Evolutionary conservation across 768 basidiomycete genomes (phyloP).

Genomic region (Mycena leptocephala): DNA sequence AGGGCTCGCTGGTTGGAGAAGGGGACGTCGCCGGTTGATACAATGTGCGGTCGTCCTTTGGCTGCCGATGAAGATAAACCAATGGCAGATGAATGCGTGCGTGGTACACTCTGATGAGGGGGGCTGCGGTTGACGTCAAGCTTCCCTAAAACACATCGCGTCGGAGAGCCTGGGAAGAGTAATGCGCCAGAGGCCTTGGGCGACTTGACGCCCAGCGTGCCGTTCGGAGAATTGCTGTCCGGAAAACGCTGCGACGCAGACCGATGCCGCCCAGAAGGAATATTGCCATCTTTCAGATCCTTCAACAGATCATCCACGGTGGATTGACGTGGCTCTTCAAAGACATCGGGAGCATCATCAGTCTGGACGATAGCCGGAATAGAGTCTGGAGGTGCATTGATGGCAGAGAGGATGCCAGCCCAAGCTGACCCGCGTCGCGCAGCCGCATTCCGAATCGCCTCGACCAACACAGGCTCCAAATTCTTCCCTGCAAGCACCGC

Average conservation of each 20-base stretch:
- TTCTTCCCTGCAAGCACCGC: constrained; percentile 47
- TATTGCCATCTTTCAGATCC: constrained; percentile 38
- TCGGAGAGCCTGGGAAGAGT: constrained; percentile 4
- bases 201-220: not conserved
- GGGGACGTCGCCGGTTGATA: not conserved
- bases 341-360: constrained; percentile 40
- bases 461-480: constrained; percentile 60
- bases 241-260: constrained; percentile 13
- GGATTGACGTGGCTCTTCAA: constrained; percentile 31
- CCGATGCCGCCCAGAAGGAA: constrained; percentile 29
- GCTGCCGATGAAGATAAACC: constrained; percentile 20
- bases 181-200: not conserved
- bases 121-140: constrained; percentile 24
- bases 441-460: constrained; percentile 61
- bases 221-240: constrained; percentile 21
- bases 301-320: constrained; percentile 53
- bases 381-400: constrained; percentile 49
- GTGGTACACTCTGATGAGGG: not conserved
- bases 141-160: constrained; percentile 9
- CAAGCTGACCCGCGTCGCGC: constrained; percentile 57
- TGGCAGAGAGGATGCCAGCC: constrained; percentile 55
- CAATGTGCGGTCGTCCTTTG: not conserved
- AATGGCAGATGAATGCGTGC: not conserved
- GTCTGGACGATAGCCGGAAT: constrained; percentile 39
- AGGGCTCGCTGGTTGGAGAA: constrained; percentile 36